Evolutionary conservation across 305 asterid genomes (phyloP).

Genomic region (Solanum hybrid): DNA sequence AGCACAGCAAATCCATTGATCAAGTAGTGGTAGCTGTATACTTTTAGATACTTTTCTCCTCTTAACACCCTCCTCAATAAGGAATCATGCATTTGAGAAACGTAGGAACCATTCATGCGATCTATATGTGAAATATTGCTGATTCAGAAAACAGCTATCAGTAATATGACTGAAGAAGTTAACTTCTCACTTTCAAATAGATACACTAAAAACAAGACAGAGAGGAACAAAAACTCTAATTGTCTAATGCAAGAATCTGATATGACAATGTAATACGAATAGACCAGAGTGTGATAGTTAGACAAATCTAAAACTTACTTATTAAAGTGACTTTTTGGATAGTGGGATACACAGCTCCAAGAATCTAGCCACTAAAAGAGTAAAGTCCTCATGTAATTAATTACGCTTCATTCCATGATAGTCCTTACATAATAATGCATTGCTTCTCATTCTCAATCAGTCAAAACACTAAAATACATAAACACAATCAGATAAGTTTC

Average conservation of each 20-base stretch:
- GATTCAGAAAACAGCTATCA: slow-evolving; percentile 15
- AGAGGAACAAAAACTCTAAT: neutral
- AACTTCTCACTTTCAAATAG: neutral
- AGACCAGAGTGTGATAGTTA: neutral
- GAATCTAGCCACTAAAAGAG: neutral
- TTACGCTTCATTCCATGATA: neutral
- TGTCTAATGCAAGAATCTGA: neutral
- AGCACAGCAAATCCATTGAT: slow-evolving; percentile 90
- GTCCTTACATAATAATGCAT: neutral
- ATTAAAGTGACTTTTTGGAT: neutral
- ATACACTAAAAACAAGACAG: neutral
- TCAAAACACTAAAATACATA: neutral
- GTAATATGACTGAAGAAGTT: neutral
- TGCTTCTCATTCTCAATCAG: neutral
- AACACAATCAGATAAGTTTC: neutral
- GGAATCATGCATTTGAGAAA: slow-evolving; percentile 65
- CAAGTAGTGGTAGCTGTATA: slow-evolving; percentile 87
- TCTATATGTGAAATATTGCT: slow-evolving; percentile 47
- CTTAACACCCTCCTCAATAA: slow-evolving; percentile 41
- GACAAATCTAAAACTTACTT: neutral
- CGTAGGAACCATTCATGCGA: slow-evolving; percentile 24
- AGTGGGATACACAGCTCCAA: neutral
- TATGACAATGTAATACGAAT: neutral
- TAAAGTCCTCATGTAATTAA: neutral
- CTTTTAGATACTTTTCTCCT: slow-evolving; percentile 79